Evolutionary conservation across 2,329 filamentous ascomycete species (phyloP), one percentile per base, ranked within the genome.

Genomic region (Akanthomyces lecanii): DNA sequence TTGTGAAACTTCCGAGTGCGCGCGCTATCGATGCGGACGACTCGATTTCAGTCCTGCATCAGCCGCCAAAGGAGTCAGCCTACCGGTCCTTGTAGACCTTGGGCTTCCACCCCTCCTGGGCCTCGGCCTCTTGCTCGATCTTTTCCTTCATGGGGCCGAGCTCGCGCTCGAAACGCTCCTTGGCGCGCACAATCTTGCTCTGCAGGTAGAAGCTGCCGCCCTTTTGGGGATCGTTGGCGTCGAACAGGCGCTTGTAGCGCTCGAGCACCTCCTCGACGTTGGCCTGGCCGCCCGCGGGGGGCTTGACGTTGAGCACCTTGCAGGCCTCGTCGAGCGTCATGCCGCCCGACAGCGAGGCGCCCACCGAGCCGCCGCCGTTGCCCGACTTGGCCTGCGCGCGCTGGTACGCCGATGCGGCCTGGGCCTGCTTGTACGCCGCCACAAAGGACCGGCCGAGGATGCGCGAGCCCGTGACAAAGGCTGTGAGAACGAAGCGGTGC

Each of bases 131-230:
- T 71, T 86, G 82, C 69, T 88, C 86, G 16, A 84, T 83, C 73
- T 88, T 87, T 73, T 91, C 88, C 71, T 87, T 82, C 64, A 88
- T 84, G 64, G 90, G 87, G 67, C 87, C 83, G 47, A 95, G 80
- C 77, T 99, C 94, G 70, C 89, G 83, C 80, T 98, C 94, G 78
- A 99, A 89, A 67, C 95, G 83, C 79, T 99, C 94, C 71, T 94
- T 86, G 64, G 95, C 95, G 66, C 95, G 84, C 69, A 98, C 78
- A 62, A 99, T 87, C 80, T 99, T 99, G 82, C 94, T 98, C 79
- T 99, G 95, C 55, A 99, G 82, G 77, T 99, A 99, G 78, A 99
- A 99, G 71, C 92, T 97, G 60, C 95, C 95, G 42, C 95, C 95
- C 73, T 97, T 97, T 77, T 96, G 84, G 12, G 95, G 94, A 67